Base-by-base conservation (phyloP, 2,329 filamentous ascomycete species). In the Coniella lustricola region DNA sequence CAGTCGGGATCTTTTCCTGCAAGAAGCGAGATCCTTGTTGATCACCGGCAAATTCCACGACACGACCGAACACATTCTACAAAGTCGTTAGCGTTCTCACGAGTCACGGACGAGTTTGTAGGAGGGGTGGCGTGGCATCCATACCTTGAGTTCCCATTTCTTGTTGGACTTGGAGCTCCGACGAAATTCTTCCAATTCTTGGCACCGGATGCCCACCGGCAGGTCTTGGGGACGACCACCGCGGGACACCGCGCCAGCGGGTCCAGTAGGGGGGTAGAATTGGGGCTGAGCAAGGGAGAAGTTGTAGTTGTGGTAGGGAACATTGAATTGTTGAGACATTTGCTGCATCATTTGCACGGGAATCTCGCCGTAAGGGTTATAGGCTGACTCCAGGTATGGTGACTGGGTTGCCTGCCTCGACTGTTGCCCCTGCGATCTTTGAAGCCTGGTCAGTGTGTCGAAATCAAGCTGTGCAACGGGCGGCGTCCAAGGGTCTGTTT, bases 1-100 rank as follows among this genome's bases (percentile, higher is more conserved):
- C 93, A 1, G 82, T 85, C 64, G 93, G 87, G 3, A 98, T 77
- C 66, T 95, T 96, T 57, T 85, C 81, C 62, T 98, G 93, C 51
- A 98, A 95, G 64, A 96, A 96, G 1, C 93, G 82, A 1, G 93
- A 98, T 1, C 90, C 93, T 58, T 95, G 85, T 64, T 97, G 93
- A 61, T 98, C 93, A 14, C 93, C 91, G 58, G 88, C 90, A 65
- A 97, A 97, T 62, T 96, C 91, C 1, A 95, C 90, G 33, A 97
- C 80, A 60, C 95, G 82, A 47, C 79, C 79, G 62, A 87, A 91
- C 37, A 97, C 91, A 55, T 95, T 87, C 75, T 82, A 52, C 4
- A 34, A 3, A 4, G 21, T 8, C 36, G 25, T 63, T 53, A 58
- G 55, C 44, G 38, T 17, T 9, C 17, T n/a, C 13, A 20, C 9